Base-by-base conservation (phyloP, 345 rosid species). In the Salix udensis region DNA sequence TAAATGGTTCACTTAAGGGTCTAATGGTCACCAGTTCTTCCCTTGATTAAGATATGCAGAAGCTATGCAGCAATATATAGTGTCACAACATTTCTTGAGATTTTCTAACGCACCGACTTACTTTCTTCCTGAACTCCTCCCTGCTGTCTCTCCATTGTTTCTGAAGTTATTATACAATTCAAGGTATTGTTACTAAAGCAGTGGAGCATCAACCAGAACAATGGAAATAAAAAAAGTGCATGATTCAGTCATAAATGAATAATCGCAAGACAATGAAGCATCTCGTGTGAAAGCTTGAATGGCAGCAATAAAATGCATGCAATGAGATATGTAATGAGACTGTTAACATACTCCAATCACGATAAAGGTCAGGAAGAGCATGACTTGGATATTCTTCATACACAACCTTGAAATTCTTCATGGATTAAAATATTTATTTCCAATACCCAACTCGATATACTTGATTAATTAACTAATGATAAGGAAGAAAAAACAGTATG, bases 61-160 rank as follows among this genome's bases (percentile, higher is more conserved):
- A 10, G 72, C 66, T 26, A 48, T 19, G 67, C 67, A 60, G 34
- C 6, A 12, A 21, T 60, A 19, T 53, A 72, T 36, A 53, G 6
- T 15, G 65, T 81, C 80, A 81, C 18, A 76, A 42, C 80, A 81
- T 77, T 65, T 81, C 84, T 77, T 81, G 84, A 18, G 84, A 81
- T 64, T 64, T 76, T 48, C 84, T 68, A 30, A 81, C 77, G 18
- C 80, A 81, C 1, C 80, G 84, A 34, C 80, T 65, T 19, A 81
- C 80, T 68, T 31, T 81, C 73, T 81, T 81, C 77, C 74, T 62
- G 78, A 81, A 81, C 65, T 81, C 80, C 58, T 73, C 78, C 60
- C 70, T 73, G 24, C 53, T 37, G 2, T 81, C 80, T 73, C 84
- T 73, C 84, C 84, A 81, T 53, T 81, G 77, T 68, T 73, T 81